A percentile compares a stretch with the other conserved stretches of the same genome.
These are phyloP conservation scores for Cercospora sp. DNA, from an alignment of 2,329 filamentous ascomycete genomes.

Conservation along the genomic window DNA sequence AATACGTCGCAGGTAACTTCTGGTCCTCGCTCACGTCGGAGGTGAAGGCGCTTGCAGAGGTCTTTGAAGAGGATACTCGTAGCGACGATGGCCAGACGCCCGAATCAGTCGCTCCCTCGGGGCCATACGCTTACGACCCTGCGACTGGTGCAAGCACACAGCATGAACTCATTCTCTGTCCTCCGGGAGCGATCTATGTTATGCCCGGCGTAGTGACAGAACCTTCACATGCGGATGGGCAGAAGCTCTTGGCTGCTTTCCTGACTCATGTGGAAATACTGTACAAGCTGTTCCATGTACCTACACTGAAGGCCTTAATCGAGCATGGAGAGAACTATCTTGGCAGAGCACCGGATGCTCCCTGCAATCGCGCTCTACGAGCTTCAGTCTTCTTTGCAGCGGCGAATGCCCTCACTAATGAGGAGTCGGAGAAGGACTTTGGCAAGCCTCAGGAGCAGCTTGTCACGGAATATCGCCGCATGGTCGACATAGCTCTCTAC, in stretches of 20 bases:
- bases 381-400: conserved; percentile 37
- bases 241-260: conserved; percentile 29
- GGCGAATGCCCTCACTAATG: conserved; percentile 35
- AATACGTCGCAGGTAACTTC: conserved; percentile 37
- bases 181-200: conserved; percentile 35
- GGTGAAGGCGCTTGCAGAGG: conserved; percentile 37
- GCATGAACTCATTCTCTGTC: conserved; percentile 37
- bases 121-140: conserved; percentile 14
- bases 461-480: conserved; percentile 28
- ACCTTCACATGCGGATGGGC: conserved; percentile 23
- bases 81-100: conserved; percentile 25
- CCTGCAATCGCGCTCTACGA: conserved; percentile 32
- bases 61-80: conserved; percentile 33
- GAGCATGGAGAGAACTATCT: conserved; percentile 31
- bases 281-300: conserved; percentile 35
- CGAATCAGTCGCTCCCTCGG: conserved; percentile 21
- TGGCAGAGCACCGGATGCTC: conserved; percentile 27
- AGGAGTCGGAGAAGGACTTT: conserved; percentile 30
- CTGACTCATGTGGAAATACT: conserved; percentile 34
- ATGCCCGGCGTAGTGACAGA: conserved; percentile 37
- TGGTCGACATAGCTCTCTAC: conserved; percentile 35
- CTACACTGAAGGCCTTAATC: conserved; percentile 31
- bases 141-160: conserved; percentile 15
- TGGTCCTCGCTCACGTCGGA: conserved; percentile 37
- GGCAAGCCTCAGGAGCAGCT: conserved; percentile 27